Conservation (phyloP, 345 rosid genomes). For the Barbarea vulgaris region DNA sequence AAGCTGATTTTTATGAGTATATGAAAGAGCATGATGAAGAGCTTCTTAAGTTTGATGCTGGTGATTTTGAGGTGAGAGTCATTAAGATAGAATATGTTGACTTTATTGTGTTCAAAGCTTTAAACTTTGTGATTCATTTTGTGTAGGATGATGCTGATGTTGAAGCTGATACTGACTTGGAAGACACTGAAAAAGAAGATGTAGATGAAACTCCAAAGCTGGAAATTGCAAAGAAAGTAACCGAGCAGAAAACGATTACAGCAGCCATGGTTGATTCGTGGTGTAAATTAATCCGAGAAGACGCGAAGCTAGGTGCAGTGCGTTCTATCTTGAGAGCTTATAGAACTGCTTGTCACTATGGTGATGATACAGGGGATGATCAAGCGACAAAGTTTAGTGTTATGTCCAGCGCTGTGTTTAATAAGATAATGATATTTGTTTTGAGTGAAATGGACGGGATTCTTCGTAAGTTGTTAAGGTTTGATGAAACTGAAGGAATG, state of each 20-base stretch:
- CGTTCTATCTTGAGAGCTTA: conserved; percentile 87
- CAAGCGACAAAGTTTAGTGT: conserved; percentile 56
- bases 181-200: conserved; percentile 43
- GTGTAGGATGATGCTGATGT: conserved; percentile 39
- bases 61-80: conserved; percentile 70
- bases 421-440: conserved; percentile 78
- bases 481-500: conserved; percentile 78
- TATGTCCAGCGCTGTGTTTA: conserved; percentile 86
- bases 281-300: conserved; percentile 62
- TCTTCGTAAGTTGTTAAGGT: conserved; percentile 71
- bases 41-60: conserved; percentile 79
- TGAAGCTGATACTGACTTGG: conserved; percentile 56
- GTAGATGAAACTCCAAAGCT: conserved; percentile 44
- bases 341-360: conserved; percentile 93
- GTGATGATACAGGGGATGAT: conserved; percentile 82
- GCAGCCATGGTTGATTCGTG: conserved; percentile 77
- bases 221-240: conserved; percentile 40
- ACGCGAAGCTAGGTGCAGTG: conserved; percentile 61
- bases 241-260: conserved; percentile 61
- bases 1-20: conserved; percentile 78
- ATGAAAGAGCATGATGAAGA: conserved; percentile 75
- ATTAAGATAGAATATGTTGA: neutral
- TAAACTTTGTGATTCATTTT: conserved; percentile 28
- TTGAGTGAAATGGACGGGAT: conserved; percentile 84
- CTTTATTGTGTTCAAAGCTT: conserved; percentile 1